These are phyloP conservation scores for Claviceps monticola DNA, from an alignment of 2,329 filamentous ascomycete species.

Conservation along the genomic window DNA sequence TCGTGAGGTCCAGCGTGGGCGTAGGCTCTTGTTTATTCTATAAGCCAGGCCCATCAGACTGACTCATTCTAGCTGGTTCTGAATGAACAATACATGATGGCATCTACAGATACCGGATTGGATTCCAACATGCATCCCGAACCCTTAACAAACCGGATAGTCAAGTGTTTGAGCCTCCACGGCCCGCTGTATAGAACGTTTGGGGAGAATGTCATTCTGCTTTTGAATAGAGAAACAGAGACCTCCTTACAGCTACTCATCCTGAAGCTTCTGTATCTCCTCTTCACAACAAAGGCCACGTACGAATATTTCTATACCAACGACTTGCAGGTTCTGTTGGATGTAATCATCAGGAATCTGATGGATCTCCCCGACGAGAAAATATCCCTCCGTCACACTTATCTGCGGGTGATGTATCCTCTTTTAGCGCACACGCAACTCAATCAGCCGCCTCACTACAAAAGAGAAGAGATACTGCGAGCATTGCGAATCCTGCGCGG, in stretches of 20 bases:
- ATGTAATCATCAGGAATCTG: slow-evolving; percentile 94
- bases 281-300: slow-evolving; percentile 84
- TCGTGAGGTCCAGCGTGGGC: not conserved
- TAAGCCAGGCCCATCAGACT: slow-evolving; percentile 5
- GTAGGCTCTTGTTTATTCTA: not conserved
- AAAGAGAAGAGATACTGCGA: slow-evolving; percentile 68
- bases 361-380: slow-evolving; percentile 84
- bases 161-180: slow-evolving; percentile 75
- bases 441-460: slow-evolving; percentile 77
- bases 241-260: slow-evolving; percentile 93
- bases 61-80: slow-evolving; percentile 56
- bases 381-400: slow-evolving; percentile 71
- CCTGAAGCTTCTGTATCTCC: slow-evolving; percentile 82
- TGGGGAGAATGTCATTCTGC: slow-evolving; percentile 90
- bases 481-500: slow-evolving; percentile 58
- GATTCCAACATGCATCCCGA: slow-evolving; percentile 24
- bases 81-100: slow-evolving; percentile 97
- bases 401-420: slow-evolving; percentile 82
- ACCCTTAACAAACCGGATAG: slow-evolving; percentile 76
- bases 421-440: slow-evolving; percentile 86
- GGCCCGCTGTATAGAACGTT: slow-evolving; percentile 82
- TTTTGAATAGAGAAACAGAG: slow-evolving; percentile 89
- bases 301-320: slow-evolving; percentile 99
- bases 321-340: slow-evolving; percentile 81
- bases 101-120: slow-evolving; percentile 38